Base-by-base conservation (phyloP, 768 basidiomycete genomes). In the Coprinopsis strossmayeri region DNA sequence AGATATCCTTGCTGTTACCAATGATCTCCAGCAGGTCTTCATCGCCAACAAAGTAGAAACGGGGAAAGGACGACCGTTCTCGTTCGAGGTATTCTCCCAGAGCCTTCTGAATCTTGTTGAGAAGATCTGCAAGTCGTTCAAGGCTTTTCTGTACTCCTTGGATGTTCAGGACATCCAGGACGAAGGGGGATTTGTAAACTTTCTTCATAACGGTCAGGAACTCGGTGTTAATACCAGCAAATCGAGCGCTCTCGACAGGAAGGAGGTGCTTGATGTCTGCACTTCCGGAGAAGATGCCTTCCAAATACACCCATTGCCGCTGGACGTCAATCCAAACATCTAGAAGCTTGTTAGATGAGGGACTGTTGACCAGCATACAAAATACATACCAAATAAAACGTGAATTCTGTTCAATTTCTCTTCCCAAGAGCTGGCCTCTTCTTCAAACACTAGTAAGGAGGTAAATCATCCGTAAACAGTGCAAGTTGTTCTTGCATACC, bases 291-390 rank as follows among this genome's bases (percentile, higher is more conserved):
- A 99, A 99, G 57, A 99, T 99, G 35, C 96, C 96, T 65, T 99
- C 96, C 45, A 99, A 77, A 63, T 99, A 99, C 1, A 99, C 96
- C 96, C 96, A 99, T 71, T 99, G 96, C 5, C 96, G 82, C 58
- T 99, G 96, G 13, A 99, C 96, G 57, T 99, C 96, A 56, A 99
- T 96, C 96, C 96, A 99, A 30, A 98, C 87, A 66, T 99, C 91
- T 91, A 54, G 13, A 37, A 10, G 27, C 49, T 21, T 4, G 38
- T 52, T 38, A 63, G 45, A 39, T 34, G 35, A 32, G 48, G 34
- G 26, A 39, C 15, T 13, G 23, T 25, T 46, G 21, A 7, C 11
- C 24, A n/a, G 1, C 27, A 27, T 34, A 9, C 4, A n/a, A 13
- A 10, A 1, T 1, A 61, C 75, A 58, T 52, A 90, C 90, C 95